A percentile compares a stretch with the other conserved stretches of the same genome.
Evolutionary conservation across 1,284 basidiomycete genomes (phyloP).

Genomic region (Uromyces viciae-fabae): DNA sequence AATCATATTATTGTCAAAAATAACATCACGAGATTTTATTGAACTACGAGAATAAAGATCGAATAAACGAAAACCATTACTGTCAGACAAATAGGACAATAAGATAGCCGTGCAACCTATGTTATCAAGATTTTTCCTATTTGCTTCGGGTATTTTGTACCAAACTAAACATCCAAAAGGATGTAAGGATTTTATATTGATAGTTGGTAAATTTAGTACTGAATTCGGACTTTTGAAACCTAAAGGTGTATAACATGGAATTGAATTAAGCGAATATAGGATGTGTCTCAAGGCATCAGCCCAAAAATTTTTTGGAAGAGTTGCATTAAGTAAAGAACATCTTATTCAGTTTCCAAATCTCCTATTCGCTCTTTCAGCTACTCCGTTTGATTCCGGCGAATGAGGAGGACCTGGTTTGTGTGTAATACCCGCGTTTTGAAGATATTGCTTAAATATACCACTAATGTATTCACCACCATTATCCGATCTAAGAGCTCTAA

Average conservation of each 20-base stretch:
- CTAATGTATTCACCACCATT: conserved; percentile 47
- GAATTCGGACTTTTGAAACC: neutral
- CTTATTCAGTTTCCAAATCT: conserved; percentile 46
- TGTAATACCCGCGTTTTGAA: conserved; percentile 53
- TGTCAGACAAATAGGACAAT: neutral
- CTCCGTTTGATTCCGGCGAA: conserved; percentile 54
- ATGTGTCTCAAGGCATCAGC: neutral
- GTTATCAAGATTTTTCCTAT: neutral
- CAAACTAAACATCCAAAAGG: conserved; percentile 14
- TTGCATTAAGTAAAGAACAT: neutral
- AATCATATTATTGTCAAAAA: neutral
- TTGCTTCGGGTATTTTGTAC: conserved; percentile 21
- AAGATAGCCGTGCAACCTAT: neutral
- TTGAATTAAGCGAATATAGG: neutral
- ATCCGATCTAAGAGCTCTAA: conserved; percentile 52
- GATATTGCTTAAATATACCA: conserved; percentile 50
- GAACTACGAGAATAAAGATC: neutral
- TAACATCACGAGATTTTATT: neutral
- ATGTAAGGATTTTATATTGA: neutral
- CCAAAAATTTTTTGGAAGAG: neutral
- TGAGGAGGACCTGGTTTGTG: conserved; percentile 55
- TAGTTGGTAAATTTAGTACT: neutral
- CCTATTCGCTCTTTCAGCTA: conserved; percentile 51
- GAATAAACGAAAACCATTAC: neutral
- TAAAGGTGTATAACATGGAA: conserved; percentile 1